phyloP scores from a whole-genome alignment of 1,284 basidiomycete species.

The Ustilago curta region DNA sequence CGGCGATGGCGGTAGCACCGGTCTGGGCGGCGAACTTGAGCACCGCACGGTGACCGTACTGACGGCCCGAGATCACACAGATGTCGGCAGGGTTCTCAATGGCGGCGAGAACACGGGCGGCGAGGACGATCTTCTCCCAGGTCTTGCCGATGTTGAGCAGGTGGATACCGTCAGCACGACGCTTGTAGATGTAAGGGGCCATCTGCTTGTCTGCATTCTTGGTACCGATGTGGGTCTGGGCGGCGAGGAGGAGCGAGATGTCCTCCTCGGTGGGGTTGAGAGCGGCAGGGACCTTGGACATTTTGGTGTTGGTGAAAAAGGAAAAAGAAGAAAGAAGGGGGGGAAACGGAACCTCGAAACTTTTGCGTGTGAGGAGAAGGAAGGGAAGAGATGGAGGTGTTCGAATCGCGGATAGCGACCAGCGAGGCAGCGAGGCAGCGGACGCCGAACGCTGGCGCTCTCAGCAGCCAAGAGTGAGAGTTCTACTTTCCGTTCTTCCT shows the following conservation, averaged over 20 bases:
- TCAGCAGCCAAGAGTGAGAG: neutral
- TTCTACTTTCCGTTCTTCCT: neutral
- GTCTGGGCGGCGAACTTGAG: slow-evolving; percentile 98
- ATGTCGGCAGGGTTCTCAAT: slow-evolving; percentile 98
- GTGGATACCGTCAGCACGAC: slow-evolving; percentile 96
- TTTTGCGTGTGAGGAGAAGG: slow-evolving; percentile 47
- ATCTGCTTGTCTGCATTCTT: slow-evolving; percentile 99
- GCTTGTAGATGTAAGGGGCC: slow-evolving; percentile 97
- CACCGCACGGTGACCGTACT: slow-evolving; percentile 98
- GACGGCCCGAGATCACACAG: slow-evolving; percentile 96
- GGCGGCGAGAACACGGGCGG: slow-evolving; percentile 69
- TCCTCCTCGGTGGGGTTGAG: slow-evolving; percentile 96
- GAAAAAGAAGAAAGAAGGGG: slow-evolving; percentile 9
- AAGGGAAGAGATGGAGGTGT: slow-evolving; percentile 27
- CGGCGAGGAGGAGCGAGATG: slow-evolving; percentile 92
- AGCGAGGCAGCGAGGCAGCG: slow-evolving; percentile 4
- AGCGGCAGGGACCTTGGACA: slow-evolving; percentile 85
- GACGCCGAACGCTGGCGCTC: too few species aligned
- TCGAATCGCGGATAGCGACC: slow-evolving; percentile 23
- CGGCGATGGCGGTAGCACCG: slow-evolving; percentile 97
- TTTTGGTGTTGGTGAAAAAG: slow-evolving; percentile 26
- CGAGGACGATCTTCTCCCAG: slow-evolving; percentile 88
- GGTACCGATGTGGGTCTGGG: slow-evolving; percentile 86
- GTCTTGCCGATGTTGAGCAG: slow-evolving; percentile 99
- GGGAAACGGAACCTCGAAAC: slow-evolving; percentile 52